A percentile compares a stretch with the other conserved stretches of the same genome.
Evolutionary conservation across 164 flowering plant genomes (phyloP).

Genomic region (Brasenia schreberi): DNA sequence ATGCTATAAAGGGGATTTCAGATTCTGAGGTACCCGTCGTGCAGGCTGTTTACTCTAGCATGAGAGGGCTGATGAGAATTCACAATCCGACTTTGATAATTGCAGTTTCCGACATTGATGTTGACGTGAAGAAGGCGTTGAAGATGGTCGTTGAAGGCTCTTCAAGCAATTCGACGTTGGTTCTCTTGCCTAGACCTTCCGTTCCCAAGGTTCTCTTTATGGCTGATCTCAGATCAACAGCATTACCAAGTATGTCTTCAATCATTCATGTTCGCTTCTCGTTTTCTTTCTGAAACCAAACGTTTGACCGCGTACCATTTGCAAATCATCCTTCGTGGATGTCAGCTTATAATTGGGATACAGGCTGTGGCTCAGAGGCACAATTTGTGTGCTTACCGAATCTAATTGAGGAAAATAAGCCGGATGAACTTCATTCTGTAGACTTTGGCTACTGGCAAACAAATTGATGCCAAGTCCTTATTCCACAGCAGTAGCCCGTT

Average conservation of each 20-base stretch:
- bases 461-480: not conserved
- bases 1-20: conserved; percentile 42
- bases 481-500: not conserved
- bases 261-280: too few relatives aligned
- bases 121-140: conserved; percentile 62
- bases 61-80: conserved; percentile 76
- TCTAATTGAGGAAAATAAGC: too few relatives aligned
- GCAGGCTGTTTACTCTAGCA: conserved; percentile 75
- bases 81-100: conserved; percentile 87
- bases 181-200: conserved; percentile 58
- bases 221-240: conserved; percentile 83
- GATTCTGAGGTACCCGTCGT: conserved; percentile 77
- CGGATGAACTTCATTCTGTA: not conserved
- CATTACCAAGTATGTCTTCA: conserved; percentile 72
- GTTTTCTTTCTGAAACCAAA: too few relatives aligned
- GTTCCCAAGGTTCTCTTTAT: conserved; percentile 88
- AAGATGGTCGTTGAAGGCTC: conserved; percentile 62
- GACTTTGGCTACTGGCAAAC: not conserved
- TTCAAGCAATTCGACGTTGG: conserved; percentile 32
- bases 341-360: too few relatives aligned
- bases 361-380: too few relatives aligned
- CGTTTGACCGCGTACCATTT: too few relatives aligned
- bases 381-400: too few relatives aligned
- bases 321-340: too few relatives aligned
- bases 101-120: conserved; percentile 51